Evolutionary conservation across 2,329 filamentous ascomycete genomes (phyloP), one percentile per base, ranked within the genome.

Genomic region (Aspergillus jensenii): DNA sequence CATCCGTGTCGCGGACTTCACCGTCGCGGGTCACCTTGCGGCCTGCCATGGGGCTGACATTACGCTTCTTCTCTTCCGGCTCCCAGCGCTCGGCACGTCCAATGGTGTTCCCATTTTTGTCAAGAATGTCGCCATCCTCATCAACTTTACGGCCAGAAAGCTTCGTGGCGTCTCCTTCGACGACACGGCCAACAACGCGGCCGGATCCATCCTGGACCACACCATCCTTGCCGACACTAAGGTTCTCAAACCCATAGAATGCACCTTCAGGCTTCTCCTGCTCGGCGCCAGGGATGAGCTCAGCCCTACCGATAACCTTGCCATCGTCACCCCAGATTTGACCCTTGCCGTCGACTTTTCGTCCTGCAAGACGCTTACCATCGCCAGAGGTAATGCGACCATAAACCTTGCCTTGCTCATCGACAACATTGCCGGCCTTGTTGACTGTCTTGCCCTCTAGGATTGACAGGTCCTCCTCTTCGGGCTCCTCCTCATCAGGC

Each of bases 81-180:
- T 91, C 86, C 79, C 85, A 90, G 56, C 87, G 84, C 69, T 91
- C 87, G 3, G 86, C 87, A 59, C 82, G 84, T 31, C 88, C 88
- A 40, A 90, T 78, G 12, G 80, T 79, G 67, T 90, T 90, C 14
- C 88, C 87, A n/a, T 80, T 79, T 63, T 83, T 84, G 68, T 90
- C 87, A 4, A 87, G 74, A 33, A 90, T 83, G 47, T 90, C 88
- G 12, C 88, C 88, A 59, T 90, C 87, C 33, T 87, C 78, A 56
- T 90, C 87, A 21, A 90, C 87, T 37, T 80, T 74, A 71, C 87
- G 87, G 27, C 87, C 88, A 57, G 84, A 81, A 25, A 90, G 80
- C 55, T 81, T 81, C 74, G 86, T 86, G 8, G 81, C 69, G 49
- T 90, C 87, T 14, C 88, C 88, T 59, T 89, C 84, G 4, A 85